Base-by-base conservation (phyloP, 176 grass and related monocot species). In the Urochloa ruziziensis region DNA sequence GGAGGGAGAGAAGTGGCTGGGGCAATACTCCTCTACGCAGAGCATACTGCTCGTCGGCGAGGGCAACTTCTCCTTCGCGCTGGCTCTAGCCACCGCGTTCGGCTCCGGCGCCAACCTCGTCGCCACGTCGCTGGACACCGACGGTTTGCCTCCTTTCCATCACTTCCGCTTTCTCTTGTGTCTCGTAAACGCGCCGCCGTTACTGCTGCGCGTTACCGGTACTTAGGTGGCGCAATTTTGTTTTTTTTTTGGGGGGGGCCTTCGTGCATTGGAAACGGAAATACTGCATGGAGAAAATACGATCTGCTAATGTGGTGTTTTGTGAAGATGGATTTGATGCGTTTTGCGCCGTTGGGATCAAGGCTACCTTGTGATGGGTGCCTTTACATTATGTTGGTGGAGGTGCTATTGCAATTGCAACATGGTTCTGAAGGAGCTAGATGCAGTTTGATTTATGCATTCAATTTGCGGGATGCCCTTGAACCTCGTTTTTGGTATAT, bases 51-150 rank as follows among this genome's bases (percentile, higher is more conserved):
- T 91, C 49, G 86, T 94, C 18, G 88, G 91, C 0, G 91, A 94
- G 18, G 91, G 91, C 2, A 64, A 91, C 15, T 81, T 94, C 19
- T 94, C 88, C 34, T 94, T 94, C 80, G 86, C 92, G 2, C 83
- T 86, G 74, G 60, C 88, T 29, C 89, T 94, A 9, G 86, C 92
- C 74, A 67, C n/a, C 17, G 82, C 61, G 23, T 94, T 94, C 29
- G 82, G 82, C 85, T 94, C 91, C 62, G 85, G 85, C 30, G 53
- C 80, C 5, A 86, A 94, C 28, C 49, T 94, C 78, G 91, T n/a
- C 25, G 91, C 88, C 16, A 94, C 88, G 2, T 94, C 91, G 16
- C 43, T 84, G 10, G 88, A 94, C 75, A 77, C 82, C 27, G 63
- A 83, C 3, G 91, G 91, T 90, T 70, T 1, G 64, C 46, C 61